Conservation (phyloP, 2,329 filamentous ascomycete genomes). For the Paracamarosporium sp. region DNA sequence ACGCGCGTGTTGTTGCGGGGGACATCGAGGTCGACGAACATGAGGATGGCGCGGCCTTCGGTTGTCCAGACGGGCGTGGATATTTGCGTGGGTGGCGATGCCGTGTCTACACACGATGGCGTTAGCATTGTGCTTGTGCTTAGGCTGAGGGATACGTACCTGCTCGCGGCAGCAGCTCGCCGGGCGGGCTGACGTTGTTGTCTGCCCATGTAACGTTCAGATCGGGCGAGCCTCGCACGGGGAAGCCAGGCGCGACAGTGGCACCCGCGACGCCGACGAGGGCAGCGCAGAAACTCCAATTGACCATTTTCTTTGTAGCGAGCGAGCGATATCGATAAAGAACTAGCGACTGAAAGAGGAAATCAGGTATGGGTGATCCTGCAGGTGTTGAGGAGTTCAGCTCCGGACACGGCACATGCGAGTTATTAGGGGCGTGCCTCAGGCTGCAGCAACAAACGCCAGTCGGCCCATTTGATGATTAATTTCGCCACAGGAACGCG, state of each 20-base stretch:
- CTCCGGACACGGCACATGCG: not conserved
- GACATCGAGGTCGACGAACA: slow-evolving; percentile 43
- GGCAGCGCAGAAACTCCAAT: not conserved
- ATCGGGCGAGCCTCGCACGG: slow-evolving; percentile 20
- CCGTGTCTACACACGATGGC: slow-evolving; percentile 26
- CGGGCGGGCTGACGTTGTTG: slow-evolving; percentile 40
- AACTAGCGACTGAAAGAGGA: not conserved
- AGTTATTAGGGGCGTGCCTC: slow-evolving; percentile 3
- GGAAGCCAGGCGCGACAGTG: slow-evolving; percentile 38
- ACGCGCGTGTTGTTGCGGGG: slow-evolving; percentile 39
- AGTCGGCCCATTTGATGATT: not conserved
- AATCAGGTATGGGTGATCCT: not conserved
- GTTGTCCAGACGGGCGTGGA: slow-evolving; percentile 22
- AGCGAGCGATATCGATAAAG: not conserved
- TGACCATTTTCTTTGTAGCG: not conserved
- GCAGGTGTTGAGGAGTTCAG: not conserved
- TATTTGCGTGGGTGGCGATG: slow-evolving; percentile 28
- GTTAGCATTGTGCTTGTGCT: not conserved
- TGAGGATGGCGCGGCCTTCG: slow-evolving; percentile 24
- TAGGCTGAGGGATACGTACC: slow-evolving; percentile 21
- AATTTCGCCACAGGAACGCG: not conserved
- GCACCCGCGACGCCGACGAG: slow-evolving; percentile 20
- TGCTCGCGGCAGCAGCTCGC: slow-evolving; percentile 38
- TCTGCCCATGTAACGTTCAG: slow-evolving; percentile 38
- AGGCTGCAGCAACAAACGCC: not conserved